Conservation (phyloP, 768 basidiomycete genomes). For the Lentinula edodes region DNA sequence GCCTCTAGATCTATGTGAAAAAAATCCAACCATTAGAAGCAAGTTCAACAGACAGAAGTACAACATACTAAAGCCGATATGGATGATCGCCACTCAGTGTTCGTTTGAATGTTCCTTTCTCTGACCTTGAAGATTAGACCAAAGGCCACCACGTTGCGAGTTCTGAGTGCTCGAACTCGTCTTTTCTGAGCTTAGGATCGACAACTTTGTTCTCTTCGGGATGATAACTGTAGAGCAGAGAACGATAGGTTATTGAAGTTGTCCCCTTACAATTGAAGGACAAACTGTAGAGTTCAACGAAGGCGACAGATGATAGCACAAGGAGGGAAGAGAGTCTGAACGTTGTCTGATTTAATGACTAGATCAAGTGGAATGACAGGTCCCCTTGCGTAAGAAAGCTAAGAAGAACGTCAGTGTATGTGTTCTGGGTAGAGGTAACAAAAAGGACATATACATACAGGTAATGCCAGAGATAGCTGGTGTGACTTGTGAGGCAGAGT, state of each 20-base stretch:
- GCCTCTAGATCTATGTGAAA: neutral
- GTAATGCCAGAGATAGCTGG: conserved; percentile 6
- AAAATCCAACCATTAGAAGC: neutral
- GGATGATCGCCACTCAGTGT: conserved; percentile 1
- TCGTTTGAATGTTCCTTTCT: neutral
- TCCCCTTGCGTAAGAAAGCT: conserved; percentile 13
- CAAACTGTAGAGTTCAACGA: neutral
- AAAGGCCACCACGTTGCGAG: conserved; percentile 28
- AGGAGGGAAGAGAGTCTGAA: conserved; percentile 7
- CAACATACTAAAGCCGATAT: neutral
- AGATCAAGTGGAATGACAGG: conserved; percentile 9
- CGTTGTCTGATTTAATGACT: conserved; percentile 1
- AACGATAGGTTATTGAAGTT: neutral
- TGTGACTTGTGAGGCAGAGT: neutral
- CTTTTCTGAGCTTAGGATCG: neutral
- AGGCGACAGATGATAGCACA: conserved; percentile 3
- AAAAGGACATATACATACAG: conserved; percentile 2
- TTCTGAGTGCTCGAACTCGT: conserved; percentile 19
- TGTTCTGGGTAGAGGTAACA: neutral
- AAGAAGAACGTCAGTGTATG: neutral
- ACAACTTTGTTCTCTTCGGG: neutral
- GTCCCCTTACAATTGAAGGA: neutral
- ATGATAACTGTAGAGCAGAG: neutral
- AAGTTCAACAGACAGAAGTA: neutral
- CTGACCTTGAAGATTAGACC: neutral